phyloP scores from a whole-genome alignment of 805 yeast species.

The Candida methanosorbosa region DNA sequence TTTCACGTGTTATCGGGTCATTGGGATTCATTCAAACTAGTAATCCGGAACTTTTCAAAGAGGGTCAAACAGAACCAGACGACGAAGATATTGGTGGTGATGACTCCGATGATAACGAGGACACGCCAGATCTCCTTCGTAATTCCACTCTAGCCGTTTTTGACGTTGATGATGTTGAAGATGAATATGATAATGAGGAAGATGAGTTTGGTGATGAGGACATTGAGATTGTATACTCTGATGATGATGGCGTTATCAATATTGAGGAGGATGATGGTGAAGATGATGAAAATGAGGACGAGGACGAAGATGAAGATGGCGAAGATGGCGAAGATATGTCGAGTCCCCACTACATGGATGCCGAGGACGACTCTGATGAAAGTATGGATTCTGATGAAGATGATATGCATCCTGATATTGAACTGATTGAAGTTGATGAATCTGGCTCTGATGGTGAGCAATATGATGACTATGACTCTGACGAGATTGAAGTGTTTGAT shows the following conservation, averaged over 20 bases:
- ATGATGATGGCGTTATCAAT: constrained; percentile 13
- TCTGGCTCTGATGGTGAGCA: constrained; percentile 4
- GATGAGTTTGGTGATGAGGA: constrained; percentile 25
- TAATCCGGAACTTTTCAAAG: constrained; percentile 50
- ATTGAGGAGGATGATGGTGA: constrained; percentile 12
- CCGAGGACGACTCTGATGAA: constrained; percentile 22
- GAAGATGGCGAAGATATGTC: constrained; percentile 21
- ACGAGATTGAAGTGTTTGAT: constrained; percentile 15
- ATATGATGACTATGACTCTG: constrained; percentile 9
- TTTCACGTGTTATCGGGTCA: constrained; percentile 49
- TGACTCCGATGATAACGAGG: constrained; percentile 56
- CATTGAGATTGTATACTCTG: constrained; percentile 20
- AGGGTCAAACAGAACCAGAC: constrained; percentile 37
- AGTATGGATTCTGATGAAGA: constrained; percentile 15
- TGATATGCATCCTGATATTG: neutral
- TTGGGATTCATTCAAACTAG: constrained; percentile 49
- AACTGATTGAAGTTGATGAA: neutral
- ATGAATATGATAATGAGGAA: constrained; percentile 21
- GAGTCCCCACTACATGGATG: no score
- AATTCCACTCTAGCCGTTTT: constrained; percentile 94
- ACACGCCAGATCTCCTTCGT: constrained; percentile 73
- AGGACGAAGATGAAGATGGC: constrained; percentile 18
- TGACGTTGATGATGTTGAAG: constrained; percentile 61
- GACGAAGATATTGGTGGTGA: constrained; percentile 50
- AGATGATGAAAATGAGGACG: constrained; percentile 23